phyloP scores from a whole-genome alignment of 352 stramenopile species.

The Pseudoperonospora humuli region DNA sequence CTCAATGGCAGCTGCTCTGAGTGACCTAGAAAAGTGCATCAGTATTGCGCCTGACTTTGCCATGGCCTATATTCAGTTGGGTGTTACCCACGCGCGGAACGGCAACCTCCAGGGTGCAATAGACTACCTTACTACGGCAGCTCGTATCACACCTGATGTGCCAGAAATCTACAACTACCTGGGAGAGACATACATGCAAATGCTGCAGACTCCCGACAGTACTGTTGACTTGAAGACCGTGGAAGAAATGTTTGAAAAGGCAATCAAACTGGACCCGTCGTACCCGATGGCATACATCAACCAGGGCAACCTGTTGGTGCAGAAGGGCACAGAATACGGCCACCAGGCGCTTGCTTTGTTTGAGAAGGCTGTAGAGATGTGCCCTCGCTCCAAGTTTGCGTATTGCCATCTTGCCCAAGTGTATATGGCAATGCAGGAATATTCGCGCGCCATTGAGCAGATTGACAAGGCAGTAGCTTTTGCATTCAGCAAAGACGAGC shows the following conservation, averaged over 20 bases:
- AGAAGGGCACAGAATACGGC: slow-evolving; percentile 63
- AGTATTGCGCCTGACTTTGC: slow-evolving; percentile 62
- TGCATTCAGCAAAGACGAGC: slow-evolving; percentile 65
- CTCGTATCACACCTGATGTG: slow-evolving; percentile 59
- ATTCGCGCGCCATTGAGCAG: slow-evolving; percentile 68
- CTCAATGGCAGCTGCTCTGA: slow-evolving; percentile 44
- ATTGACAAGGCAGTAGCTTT: slow-evolving; percentile 71
- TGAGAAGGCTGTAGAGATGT: slow-evolving; percentile 70
- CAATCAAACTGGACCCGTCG: slow-evolving; percentile 65
- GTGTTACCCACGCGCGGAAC: slow-evolving; percentile 61
- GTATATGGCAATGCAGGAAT: slow-evolving; percentile 84
- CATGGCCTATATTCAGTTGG: slow-evolving; percentile 80
- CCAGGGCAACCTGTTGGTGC: slow-evolving; percentile 71
- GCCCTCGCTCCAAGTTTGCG: slow-evolving; percentile 74
- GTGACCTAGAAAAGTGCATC: slow-evolving; percentile 68
- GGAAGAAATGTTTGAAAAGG: slow-evolving; percentile 75
- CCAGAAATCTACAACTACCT: slow-evolving; percentile 84
- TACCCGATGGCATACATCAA: slow-evolving; percentile 87
- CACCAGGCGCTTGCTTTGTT: slow-evolving; percentile 66
- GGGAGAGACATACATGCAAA: slow-evolving; percentile 84
- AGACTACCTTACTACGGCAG: slow-evolving; percentile 54
- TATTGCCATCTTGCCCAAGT: slow-evolving; percentile 79
- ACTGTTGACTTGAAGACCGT: slow-evolving; percentile 47
- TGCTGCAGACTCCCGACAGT: slow-evolving; percentile 48
- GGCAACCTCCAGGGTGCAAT: slow-evolving; percentile 68